Evolutionary conservation across 768 basidiomycete genomes (phyloP).

Genomic region (Boletus pseudopeckii): DNA sequence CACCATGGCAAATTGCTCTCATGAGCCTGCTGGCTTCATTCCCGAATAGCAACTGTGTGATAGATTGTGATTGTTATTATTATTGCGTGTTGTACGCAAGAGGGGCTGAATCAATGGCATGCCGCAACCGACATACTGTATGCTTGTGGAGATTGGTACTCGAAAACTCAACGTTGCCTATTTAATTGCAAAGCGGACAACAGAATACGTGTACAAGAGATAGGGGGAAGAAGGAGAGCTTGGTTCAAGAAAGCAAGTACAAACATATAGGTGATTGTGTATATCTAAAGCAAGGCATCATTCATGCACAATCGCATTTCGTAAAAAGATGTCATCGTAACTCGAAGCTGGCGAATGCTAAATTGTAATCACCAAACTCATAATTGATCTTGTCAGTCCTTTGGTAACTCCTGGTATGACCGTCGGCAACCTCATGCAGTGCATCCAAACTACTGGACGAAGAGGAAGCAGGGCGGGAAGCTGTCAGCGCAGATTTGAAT

Average conservation of each 20-base stretch:
- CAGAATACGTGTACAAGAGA: conserved; percentile 16
- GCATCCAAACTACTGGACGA: conserved; percentile 20
- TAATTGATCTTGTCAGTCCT: conserved; percentile 98
- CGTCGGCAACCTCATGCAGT: conserved; percentile 13
- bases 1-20: conserved; percentile 16
- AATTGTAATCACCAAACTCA: conserved; percentile 90
- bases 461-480: conserved; percentile 21
- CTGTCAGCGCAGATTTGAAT: conserved; percentile 63
- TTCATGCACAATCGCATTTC: conserved; percentile 11
- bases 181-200: conserved; percentile 17
- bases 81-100: conserved; percentile 1
- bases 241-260: conserved; percentile 12
- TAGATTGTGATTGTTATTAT: conserved; percentile 13
- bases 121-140: conserved; percentile 1
- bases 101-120: neutral
- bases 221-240: conserved; percentile 1
- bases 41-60: conserved; percentile 14
- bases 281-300: conserved; percentile 24
- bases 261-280: conserved; percentile 15
- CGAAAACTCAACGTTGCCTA: conserved; percentile 14
- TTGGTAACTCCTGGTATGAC: conserved; percentile 48
- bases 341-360: conserved; percentile 89
- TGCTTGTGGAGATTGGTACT: neutral
- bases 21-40: conserved; percentile 9
- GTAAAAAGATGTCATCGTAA: conserved; percentile 31